Evolutionary conservation across 805 yeast genomes (phyloP), one percentile per base, ranked within the genome.

Genomic region (Starmerella powellii): DNA sequence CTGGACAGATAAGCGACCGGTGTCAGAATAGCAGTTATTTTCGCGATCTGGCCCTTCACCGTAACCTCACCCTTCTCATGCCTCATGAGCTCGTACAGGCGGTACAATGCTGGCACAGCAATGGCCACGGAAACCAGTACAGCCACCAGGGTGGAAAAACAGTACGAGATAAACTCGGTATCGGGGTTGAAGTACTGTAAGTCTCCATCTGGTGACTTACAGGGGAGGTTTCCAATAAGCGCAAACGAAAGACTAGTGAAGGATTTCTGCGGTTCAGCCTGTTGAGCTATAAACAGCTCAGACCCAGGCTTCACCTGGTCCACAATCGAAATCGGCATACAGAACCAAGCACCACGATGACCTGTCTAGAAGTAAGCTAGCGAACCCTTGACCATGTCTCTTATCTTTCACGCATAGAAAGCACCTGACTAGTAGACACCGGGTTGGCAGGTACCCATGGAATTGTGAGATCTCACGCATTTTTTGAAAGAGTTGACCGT

Each of bases 121-220:
- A 42, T 20, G 8, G 38, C 28, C 2, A 37, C 18, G 10, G 56
- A 34, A 2, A 45, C 29, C 16, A 34, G 31, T 2, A 33, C 48
- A 3, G 52, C 56, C 8, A 44, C 39, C 5, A 47, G 13, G 8
- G 47, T 24, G 10, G 47, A 36, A 23, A 51, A 26, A 19, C 57
- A 53, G 44, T 34, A 39, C n/a, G 52, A 40, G 8, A 53, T 24
- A 20, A 54, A 54, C 41, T 46, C 44, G 2, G 57, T 54, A 1
- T 39, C 34, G 3, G 54, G 52, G 35, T 51, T 42, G 37, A 54
- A 42, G 15, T 40, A 37, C 24, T 42, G 26, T 39, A 51, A 46
- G 6, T 29, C 18, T 6, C 45, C 48, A 8, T 41, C 40, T 1
- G 37, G 34, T 10, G 31, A 18, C 6, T 8, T 15, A 32, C 53